A percentile compares a stretch with the other conserved stretches of the same genome.
These are phyloP conservation scores for Plenodomus biglobosus DNA, from an alignment of 2,329 filamentous ascomycete species.

Conservation along the genomic window DNA sequence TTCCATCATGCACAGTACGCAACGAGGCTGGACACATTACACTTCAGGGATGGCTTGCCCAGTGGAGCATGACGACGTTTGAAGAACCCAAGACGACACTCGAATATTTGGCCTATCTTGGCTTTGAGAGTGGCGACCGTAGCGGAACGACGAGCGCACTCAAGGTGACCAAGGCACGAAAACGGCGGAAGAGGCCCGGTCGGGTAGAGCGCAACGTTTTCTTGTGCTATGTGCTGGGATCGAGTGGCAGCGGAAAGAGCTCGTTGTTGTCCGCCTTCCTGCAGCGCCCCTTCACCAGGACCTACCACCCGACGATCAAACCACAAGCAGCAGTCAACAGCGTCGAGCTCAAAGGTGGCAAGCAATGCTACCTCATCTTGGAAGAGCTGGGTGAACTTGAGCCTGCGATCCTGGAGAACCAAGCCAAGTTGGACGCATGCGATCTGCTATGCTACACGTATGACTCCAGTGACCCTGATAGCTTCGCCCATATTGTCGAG, in stretches of 20 bases:
- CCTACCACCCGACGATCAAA: constrained; percentile 93
- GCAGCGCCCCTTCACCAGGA: constrained; percentile 77
- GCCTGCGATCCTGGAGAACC: constrained; percentile 89
- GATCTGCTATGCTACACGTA: constrained; percentile 95
- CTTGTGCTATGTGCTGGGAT: constrained; percentile 87
- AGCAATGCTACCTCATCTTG: constrained; percentile 94
- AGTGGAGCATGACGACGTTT: constrained; percentile 99
- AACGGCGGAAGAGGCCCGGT: constrained; percentile 76
- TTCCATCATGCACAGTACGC: constrained; percentile 89
- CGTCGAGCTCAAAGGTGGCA: constrained; percentile 91
- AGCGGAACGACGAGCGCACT: constrained; percentile 80
- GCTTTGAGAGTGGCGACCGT: constrained; percentile 77
- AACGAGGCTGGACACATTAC: constrained; percentile 96
- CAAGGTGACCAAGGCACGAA: constrained; percentile 89
- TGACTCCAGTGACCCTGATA: constrained; percentile 95
- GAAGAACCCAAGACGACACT: constrained; percentile 92
- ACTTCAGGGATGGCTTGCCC: constrained; percentile 94
- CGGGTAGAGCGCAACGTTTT: constrained; percentile 93
- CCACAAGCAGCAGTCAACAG: constrained; percentile 92
- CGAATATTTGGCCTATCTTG: constrained; percentile 93
- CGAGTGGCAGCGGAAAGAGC: constrained; percentile 85
- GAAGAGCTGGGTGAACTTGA: constrained; percentile 96
- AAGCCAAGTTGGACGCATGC: constrained; percentile 84
- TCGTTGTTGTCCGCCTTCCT: constrained; percentile 88
- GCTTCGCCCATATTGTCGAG: constrained; percentile 86